These are phyloP conservation scores for Piromyces sp. DNA, from an alignment of 192 early-diverging fungal genomes.

Conservation along the genomic window DNA sequence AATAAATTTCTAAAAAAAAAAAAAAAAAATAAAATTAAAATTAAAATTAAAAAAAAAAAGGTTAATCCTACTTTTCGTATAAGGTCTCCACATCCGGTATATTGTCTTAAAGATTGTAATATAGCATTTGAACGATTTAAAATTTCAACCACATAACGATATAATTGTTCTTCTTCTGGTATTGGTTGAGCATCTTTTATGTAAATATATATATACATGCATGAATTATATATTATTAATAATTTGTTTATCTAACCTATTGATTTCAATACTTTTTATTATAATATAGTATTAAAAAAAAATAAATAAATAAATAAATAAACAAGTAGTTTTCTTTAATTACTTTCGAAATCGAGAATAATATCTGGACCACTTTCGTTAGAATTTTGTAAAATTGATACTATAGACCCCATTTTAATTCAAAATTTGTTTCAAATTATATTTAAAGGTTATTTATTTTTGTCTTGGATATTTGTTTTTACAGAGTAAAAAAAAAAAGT, in stretches of 20 bases:
- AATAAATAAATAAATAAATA: conserved; percentile 9
- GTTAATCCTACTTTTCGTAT: conserved; percentile 42
- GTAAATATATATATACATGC: too few species aligned
- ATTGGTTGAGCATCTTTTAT: conserved; percentile 23
- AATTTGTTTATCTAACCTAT: too few species aligned
- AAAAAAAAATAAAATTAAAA: too few species aligned
- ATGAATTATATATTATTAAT: too few species aligned
- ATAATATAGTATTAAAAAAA: neutral
- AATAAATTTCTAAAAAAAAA: too few species aligned
- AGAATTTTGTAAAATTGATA: conserved; percentile 12
- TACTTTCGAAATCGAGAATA: conserved; percentile 42
- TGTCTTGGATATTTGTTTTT: too few species aligned
- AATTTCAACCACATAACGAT: conserved; percentile 29
- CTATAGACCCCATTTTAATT: conserved; percentile 4
- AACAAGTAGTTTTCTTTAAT: too few species aligned
- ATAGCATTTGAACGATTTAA: conserved; percentile 29
- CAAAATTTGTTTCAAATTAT: too few species aligned
- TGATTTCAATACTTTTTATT: too few species aligned
- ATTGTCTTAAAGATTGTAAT: conserved; percentile 33
- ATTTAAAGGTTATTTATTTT: too few species aligned
- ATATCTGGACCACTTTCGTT: conserved; percentile 30
- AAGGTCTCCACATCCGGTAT: conserved; percentile 48
- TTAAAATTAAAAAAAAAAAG: too few species aligned
- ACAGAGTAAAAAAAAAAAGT: too few species aligned
- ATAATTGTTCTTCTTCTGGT: conserved; percentile 42